A percentile compares a stretch with the other conserved stretches of the same genome.
These are phyloP conservation scores for Recurvomyces mirabilis DNA, from an alignment of 495 filamentous ascomycete species.

Conservation along the genomic window DNA sequence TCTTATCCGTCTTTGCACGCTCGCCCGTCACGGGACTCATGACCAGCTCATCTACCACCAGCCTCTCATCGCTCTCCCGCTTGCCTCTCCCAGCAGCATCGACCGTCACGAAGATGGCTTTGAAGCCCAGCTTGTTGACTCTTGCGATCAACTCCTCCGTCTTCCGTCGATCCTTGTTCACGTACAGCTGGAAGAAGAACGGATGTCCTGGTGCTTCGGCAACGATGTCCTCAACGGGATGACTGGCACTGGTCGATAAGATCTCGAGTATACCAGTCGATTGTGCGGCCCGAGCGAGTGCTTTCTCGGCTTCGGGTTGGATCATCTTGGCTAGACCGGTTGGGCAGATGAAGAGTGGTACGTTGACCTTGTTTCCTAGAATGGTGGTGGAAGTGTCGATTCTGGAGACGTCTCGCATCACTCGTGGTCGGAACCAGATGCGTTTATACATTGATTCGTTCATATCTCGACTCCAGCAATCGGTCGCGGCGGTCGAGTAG, in stretches of 20 bases:
- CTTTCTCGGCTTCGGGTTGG: conserved; percentile 60
- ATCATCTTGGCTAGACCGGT: conserved; percentile 63
- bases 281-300: conserved; percentile 40
- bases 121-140: conserved; percentile 8
- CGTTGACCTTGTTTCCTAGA: conserved; percentile 43
- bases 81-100: conserved; percentile 28
- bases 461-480: conserved; percentile 52
- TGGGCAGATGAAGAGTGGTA: conserved; percentile 60
- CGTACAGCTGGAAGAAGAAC: conserved; percentile 74
- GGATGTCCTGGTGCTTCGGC: conserved; percentile 18
- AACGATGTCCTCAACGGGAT: conserved; percentile 49
- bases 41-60: conserved; percentile 42
- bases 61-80: conserved; percentile 26
- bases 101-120: conserved; percentile 29
- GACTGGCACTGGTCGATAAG: conserved; percentile 62
- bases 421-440: conserved; percentile 61
- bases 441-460: conserved; percentile 49
- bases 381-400: conserved; percentile 49
- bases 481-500: conserved; percentile 69
- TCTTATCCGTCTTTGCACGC: conserved; percentile 50
- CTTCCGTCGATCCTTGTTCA: conserved; percentile 58
- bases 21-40: conserved; percentile 50
- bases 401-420: conserved; percentile 53
- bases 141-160: conserved; percentile 40
- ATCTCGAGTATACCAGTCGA: conserved; percentile 46